Evolutionary conservation across 805 yeast genomes (phyloP).

Genomic region (Cyberlindnera maritima): DNA sequence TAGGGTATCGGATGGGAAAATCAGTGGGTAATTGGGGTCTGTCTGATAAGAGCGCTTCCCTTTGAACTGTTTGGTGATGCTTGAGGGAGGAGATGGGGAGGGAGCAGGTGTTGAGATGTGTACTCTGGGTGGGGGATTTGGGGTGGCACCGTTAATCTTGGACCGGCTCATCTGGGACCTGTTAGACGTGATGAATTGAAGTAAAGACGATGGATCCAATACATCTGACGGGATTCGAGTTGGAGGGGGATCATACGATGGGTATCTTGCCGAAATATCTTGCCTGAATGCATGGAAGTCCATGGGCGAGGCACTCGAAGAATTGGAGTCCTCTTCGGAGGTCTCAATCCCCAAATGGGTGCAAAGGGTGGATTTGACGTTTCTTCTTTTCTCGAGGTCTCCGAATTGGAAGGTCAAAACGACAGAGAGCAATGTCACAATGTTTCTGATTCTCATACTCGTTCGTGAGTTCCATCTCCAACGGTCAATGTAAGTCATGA

Average conservation of each 20-base stretch:
- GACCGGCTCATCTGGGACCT: constrained; percentile 34
- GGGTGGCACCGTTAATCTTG: constrained; percentile 17
- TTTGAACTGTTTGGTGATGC: constrained; percentile 34
- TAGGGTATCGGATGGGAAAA: constrained; percentile 49
- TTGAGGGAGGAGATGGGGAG: constrained; percentile 56
- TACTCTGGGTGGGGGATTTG: constrained; percentile 50
- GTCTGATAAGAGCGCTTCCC: constrained; percentile 59
- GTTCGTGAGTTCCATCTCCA: constrained; percentile 59
- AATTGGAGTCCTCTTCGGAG: constrained; percentile 26
- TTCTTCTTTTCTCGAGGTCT: constrained; percentile 35
- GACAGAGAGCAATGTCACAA: constrained; percentile 53
- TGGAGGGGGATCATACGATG: constrained; percentile 57
- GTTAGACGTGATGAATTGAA: constrained; percentile 59
- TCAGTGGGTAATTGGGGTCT: constrained; percentile 62
- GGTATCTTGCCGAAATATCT: constrained; percentile 72
- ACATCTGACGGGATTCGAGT: constrained; percentile 43
- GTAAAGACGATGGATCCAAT: constrained; percentile 51
- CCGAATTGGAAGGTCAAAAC: constrained; percentile 64
- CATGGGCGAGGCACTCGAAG: constrained; percentile 66
- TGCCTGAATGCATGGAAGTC: constrained; percentile 81
- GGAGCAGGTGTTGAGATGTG: constrained; percentile 89
- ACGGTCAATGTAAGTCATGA: constrained; percentile 53
- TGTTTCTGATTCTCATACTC: constrained; percentile 51
- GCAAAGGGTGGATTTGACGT: constrained; percentile 46
- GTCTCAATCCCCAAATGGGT: constrained; percentile 36